Evolutionary conservation across 2,329 filamentous ascomycete genomes (phyloP).

Genomic region (Pseudogymnoascus sp.): DNA sequence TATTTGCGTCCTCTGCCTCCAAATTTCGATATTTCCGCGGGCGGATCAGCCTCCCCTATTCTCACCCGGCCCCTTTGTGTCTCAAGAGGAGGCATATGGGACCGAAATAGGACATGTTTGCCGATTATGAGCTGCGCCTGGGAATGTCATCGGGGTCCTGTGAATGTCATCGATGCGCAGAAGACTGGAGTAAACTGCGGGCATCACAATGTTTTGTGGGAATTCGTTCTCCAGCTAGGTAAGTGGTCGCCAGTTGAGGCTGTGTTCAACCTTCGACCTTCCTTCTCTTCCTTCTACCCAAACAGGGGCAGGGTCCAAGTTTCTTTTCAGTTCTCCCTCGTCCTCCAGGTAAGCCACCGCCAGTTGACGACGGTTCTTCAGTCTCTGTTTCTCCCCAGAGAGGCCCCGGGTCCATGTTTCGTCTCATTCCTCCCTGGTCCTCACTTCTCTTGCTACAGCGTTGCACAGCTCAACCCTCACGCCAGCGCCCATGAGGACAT

Average conservation of each 20-base stretch:
- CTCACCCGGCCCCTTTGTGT: neutral
- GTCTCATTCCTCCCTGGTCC: neutral
- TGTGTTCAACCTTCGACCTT: neutral
- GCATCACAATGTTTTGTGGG: neutral
- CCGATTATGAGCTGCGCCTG: neutral
- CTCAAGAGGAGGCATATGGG: neutral
- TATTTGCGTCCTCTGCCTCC: neutral
- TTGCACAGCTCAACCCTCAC: conserved; percentile 76
- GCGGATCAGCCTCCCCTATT: neutral
- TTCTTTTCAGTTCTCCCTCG: neutral
- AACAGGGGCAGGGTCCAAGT: neutral
- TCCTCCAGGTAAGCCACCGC: neutral
- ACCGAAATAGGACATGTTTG: neutral
- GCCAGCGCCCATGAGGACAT: conserved; percentile 79
- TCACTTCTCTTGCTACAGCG: conserved; percentile 33
- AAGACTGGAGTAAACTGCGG: neutral
- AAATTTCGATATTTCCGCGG: conserved; percentile 1
- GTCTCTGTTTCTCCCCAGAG: neutral
- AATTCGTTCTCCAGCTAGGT: neutral
- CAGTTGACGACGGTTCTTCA: neutral
- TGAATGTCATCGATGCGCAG: neutral
- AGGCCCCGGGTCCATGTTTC: neutral
- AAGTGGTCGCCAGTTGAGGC: neutral
- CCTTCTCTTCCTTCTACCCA: neutral
- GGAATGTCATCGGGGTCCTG: neutral